Base-by-base conservation (phyloP, 257 asterid genomes). In the Nyctanthes arbortristis region DNA sequence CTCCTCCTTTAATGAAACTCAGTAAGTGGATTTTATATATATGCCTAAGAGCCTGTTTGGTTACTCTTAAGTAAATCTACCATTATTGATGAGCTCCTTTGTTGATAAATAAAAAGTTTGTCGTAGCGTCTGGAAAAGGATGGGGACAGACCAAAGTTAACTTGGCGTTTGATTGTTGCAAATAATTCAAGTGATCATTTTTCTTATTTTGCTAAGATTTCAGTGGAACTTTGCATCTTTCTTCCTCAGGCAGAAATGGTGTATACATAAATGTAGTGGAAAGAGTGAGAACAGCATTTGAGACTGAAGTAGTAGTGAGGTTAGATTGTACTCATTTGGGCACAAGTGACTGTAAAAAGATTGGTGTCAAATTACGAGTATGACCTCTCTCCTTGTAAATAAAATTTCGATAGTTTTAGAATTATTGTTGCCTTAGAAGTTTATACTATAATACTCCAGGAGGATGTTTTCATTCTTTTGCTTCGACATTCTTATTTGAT, bases 351-450 rank as follows among this genome's bases (percentile, higher is more conserved):
- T 90, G 97, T 72, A 92, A 92, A 82, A 89, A 79, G 72, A 92
- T 90, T n/a, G 97, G 96, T 16, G 95, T 84, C 68, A 92, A 92
- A 76, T 75, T 92, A 78, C 78, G 93, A 82, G 97, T 89, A 86
- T 16, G 85, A 66, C 31, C 63, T 2, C 62, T 60, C 47, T 56
- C 22, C 54, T 29, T 18, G 65, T 20, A 60, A 30, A 66, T 31
- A 20, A 8, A 60, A 27, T 69, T 45, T 52, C 57, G 11, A 4
- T 70, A 18, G 13, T 29, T 67, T 75, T 4, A 4, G 31, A 32
- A 52, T 58, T 34, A 31, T 45, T 76, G 31, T 24, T 47, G 47
- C 36, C 24, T 35, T n/a, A 4, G 58, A 49, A 28, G 45, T 36
- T 12, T 39, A 54, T 43, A 29, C 14, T n/a, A 4, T n/a, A n/a